Conservation (phyloP, 345 rosid genomes). For the Dipteronia dyeriana region DNA sequence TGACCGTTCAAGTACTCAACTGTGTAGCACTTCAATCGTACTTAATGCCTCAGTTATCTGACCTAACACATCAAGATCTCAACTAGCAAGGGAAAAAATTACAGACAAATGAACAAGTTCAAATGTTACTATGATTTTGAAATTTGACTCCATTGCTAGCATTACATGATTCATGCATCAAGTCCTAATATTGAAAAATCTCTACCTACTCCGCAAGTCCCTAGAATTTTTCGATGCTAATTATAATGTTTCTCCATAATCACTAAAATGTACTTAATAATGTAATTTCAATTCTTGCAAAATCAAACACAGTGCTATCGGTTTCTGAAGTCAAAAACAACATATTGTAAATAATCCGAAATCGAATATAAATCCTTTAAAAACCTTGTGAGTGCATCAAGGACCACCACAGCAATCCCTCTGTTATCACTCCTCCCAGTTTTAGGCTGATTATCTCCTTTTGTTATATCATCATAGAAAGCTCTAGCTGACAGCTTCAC, state of each 20-base stretch:
- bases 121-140: neutral
- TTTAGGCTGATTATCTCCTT: conserved; percentile 77
- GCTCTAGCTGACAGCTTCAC: conserved; percentile 82
- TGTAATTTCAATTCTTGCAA: neutral
- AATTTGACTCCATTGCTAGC: neutral
- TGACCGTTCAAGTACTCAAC: neutral
- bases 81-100: too few relatives aligned
- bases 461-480: conserved; percentile 72
- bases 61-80: neutral
- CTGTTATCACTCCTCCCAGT: conserved; percentile 65
- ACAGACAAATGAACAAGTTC: neutral
- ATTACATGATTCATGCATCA: neutral
- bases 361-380: neutral
- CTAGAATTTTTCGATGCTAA: neutral
- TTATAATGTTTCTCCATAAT: too few relatives aligned
- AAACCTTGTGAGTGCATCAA: conserved; percentile 80
- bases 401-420: conserved; percentile 83
- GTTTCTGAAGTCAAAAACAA: neutral
- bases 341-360: too few relatives aligned
- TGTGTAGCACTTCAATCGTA: neutral
- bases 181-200: too few relatives aligned
- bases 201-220: too few relatives aligned
- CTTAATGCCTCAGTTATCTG: neutral
- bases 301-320: neutral
- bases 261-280: neutral